Evolutionary conservation across 306 rosid species (phyloP), one percentile per base, ranked within the genome.

Genomic region (Cyamopsis tetragonoloba): DNA sequence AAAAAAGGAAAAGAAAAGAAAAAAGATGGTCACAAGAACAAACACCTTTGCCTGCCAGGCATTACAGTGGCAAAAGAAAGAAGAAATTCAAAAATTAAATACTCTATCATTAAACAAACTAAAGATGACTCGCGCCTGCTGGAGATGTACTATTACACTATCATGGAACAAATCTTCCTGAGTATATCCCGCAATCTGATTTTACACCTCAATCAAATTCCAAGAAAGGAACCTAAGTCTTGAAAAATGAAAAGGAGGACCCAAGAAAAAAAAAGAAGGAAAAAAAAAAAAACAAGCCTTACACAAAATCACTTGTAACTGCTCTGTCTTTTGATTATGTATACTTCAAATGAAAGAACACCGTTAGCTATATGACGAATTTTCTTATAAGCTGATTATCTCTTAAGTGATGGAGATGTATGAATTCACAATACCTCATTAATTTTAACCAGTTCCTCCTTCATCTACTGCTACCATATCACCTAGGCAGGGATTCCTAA

Each of bases 401-500:
- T 83, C 85, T 71, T 55, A 57, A 73, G 49, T 54, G 80, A 83
- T 55, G 73, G 76, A 74, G 80, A 80, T 51, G 81, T 77, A 85
- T 82, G 80, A 79, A 84, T 79, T 86, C 92, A 86, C 89, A 83
- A 88, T 79, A 87, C 75, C 79, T 86, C 88, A 55, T 73, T 66
- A 79, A 65, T 50, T 75, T 59, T 74, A 72, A 79, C 74, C 75
- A 62, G 80, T 79, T 78, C 84, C 84, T 77, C 70, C 81, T 83
- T 80, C 81, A 82, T 80, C 90, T 85, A 81, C 75, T 51, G 77
- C 86, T 72, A 75, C 68, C 83, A 86, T 74, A 77, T 82, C 84
- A 75, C 79, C 96, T 95, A 95, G 43, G 99, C 79, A 82, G 95
- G 95, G 80, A 91, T 88, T 77, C 97, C 99, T 95, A 86, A 77